Evolutionary conservation across 2,329 filamentous ascomycete species (phyloP), one percentile per base, ranked within the genome.

Genomic region (Claviceps sp.): DNA sequence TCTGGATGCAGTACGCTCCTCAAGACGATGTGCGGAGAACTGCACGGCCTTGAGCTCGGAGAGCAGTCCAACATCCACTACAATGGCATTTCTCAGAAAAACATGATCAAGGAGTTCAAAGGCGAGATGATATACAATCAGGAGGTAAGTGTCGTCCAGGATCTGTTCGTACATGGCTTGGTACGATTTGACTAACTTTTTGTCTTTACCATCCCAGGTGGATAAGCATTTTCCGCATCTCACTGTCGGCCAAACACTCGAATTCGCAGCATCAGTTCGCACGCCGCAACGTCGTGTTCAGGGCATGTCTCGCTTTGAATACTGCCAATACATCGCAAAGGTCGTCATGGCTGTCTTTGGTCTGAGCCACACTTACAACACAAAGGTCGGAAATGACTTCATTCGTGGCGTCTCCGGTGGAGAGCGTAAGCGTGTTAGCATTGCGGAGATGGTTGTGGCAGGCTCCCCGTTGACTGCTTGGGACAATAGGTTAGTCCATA

Each of bases 141-240:
- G 14, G 86, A 91, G 67, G 80, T 69, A 52, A 40, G 51, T 34
- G 29, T 4, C 9, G 36, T 13, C 6, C 4, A 5, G 7, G 14
- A 16, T 26, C 14, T 34, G 29, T 34, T 34, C 11, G 29, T 34
- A 34, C 29, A 4, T 34, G 29, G 9, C 9, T 9, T 34, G 29
- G 11, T 34, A 34, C 9, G 29, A 34, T 34, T 34, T 34, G 29
- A 34, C 29, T 34, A 11, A 34, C 29, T 11, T 34, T 11, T 34
- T 34, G 29, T 11, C 8, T 34, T 34, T 34, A 11, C 29, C 3
- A 11, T 34, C 4, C 4, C 45, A 83, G 66, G 74, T 76, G 29
- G 85, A 88, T 62, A 74, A 83, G 29, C 86, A 90, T 62, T 90
- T 88, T 56, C 82, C 86, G 0, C 82, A 86, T n/a, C 69, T 93